Base-by-base conservation (phyloP, 192 early-diverging fungal genomes). In the Coemansia sp. region DNA sequence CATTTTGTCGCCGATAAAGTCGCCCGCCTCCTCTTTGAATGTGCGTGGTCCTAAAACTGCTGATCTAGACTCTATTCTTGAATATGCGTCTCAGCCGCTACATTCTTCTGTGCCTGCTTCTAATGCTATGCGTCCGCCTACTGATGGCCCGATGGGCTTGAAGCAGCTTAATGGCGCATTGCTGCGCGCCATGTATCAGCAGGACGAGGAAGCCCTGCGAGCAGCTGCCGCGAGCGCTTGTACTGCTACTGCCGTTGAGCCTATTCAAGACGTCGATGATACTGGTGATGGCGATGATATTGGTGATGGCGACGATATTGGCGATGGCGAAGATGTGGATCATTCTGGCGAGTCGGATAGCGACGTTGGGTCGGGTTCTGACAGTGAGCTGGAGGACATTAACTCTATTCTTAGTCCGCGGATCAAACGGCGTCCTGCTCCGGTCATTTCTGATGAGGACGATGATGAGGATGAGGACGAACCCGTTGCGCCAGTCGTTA, bases 31-130 rank as follows among this genome's bases (percentile, higher is more conserved):
- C 8, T 24, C 22, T 31, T 61, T 61, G 18, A 38, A 61, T n/a
- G 5, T 18, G 16, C 54, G 54, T 57, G 29, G 54, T 3, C 15
- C 54, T 31, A 57, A 49, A 4, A 15, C 15, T 10, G 47, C 11
- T 20, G 46, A 34, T 27, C 61, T 84, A 5, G 77, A 78, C 18
- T 70, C 66, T 13, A 76, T 84, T 55, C 59, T 84, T 1, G 54
- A 42, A 4, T 59, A 71, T 16, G 82, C 70, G 3, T 76, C 82
- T 22, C 82, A 84, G 75, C 69, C 80, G 0, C 63, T 82, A 10
- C 77, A 71, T 47, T 44, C 44, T 1, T 67, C 72, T 36, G 47
- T 31, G 36, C 7, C 20, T 31, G 4, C 40, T 3, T 38, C 63
- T 27, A 6, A 55, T 38, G 57, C 57, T 18, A 59, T 68, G 16